Conservation (phyloP, 768 basidiomycete species). For the Cyathus striatus region DNA sequence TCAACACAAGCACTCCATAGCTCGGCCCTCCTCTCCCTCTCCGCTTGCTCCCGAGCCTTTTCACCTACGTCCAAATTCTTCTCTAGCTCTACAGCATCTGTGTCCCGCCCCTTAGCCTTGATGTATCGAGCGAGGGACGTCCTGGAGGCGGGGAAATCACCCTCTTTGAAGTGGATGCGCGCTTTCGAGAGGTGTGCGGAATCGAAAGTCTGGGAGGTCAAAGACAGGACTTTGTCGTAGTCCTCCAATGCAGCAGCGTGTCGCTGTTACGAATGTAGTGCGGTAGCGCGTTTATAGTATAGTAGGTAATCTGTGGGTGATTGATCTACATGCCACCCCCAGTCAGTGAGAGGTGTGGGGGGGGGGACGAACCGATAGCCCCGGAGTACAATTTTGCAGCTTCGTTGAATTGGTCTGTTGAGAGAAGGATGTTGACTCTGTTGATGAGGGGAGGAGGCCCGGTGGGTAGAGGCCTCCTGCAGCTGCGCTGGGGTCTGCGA, state of each 20-base stretch:
- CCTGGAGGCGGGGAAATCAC: constrained; percentile 62
- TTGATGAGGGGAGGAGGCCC: constrained; percentile 68
- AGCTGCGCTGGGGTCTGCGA: constrained; percentile 19
- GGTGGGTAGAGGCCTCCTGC: constrained; percentile 56
- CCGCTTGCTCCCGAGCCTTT: constrained; percentile 55
- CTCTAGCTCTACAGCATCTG: constrained; percentile 51
- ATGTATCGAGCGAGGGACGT: constrained; percentile 54
- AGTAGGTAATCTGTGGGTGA: constrained; percentile 83
- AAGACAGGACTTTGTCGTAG: constrained; percentile 74
- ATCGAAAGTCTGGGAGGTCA: constrained; percentile 72
- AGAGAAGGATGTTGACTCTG: constrained; percentile 65
- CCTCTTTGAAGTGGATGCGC: constrained; percentile 78
- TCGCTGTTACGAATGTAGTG: constrained; percentile 74
- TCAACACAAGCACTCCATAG: constrained; percentile 82
- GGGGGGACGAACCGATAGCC: constrained; percentile 61
- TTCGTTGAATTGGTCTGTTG: constrained; percentile 74
- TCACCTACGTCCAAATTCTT: constrained; percentile 57
- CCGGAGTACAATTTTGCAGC: constrained; percentile 79
- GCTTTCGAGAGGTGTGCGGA: constrained; percentile 86
- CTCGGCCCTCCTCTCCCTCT: constrained; percentile 55
- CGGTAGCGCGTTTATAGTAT: constrained; percentile 91
- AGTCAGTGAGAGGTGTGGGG: constrained; percentile 2
- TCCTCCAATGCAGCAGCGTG: constrained; percentile 76
- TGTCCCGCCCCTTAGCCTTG: constrained; percentile 43
- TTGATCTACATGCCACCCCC: constrained; percentile 45